phyloP scores from a whole-genome alignment of 164 flowering plant genomes.

The Pachysandra terminalis region DNA sequence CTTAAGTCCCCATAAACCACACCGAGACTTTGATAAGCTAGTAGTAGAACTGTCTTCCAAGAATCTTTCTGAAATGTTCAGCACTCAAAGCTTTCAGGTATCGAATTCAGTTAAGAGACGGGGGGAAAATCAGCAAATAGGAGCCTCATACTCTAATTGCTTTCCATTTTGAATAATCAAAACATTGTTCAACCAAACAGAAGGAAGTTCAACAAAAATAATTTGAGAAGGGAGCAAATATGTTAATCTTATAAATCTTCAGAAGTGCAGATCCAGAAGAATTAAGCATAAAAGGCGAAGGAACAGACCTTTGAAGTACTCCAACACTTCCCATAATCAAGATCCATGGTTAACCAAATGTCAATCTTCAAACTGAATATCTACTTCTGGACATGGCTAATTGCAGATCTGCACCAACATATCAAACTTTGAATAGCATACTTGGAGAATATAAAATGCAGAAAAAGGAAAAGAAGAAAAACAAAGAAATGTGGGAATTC shows the following conservation, averaged over 20 bases:
- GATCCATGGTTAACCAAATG: slow-evolving; percentile 25
- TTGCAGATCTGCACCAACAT: slow-evolving; percentile 23
- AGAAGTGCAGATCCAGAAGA: not conserved
- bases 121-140: not conserved
- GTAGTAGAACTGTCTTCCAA: slow-evolving; percentile 59
- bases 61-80: slow-evolving; percentile 57
- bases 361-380: slow-evolving; percentile 7
- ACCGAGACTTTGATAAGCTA: slow-evolving; percentile 89
- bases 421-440: not conserved
- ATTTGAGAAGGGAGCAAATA: not conserved
- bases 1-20: slow-evolving; percentile 90
- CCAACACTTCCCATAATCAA: slow-evolving; percentile 29
- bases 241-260: not conserved
- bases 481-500: not conserved
- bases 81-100: not conserved
- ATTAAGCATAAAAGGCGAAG: not conserved
- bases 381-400: not conserved
- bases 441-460: not conserved
- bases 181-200: not conserved
- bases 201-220: not conserved
- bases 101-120: not conserved
- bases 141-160: not conserved
- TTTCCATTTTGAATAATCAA: not conserved
- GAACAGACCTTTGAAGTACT: slow-evolving; percentile 29
- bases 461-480: not conserved